Evolutionary conservation across 805 yeast genomes (phyloP), one percentile per base, ranked within the genome.

Genomic region (Schizosaccharomyces lindneri): DNA sequence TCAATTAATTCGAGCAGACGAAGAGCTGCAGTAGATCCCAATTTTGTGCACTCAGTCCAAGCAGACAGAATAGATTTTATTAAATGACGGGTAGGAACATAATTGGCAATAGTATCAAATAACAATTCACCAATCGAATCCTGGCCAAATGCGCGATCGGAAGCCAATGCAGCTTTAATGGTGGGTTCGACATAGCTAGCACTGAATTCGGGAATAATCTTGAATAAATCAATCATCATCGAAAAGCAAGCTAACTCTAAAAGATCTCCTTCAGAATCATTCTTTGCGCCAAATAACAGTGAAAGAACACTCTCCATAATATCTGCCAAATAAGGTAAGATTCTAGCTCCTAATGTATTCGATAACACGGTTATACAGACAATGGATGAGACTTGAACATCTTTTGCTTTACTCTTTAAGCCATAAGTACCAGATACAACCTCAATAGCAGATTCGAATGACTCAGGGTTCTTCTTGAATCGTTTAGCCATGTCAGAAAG

Each of bases 151-250:
- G 43, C 27, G 6, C 63, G 46, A 3, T 63, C 64, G 5, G 67
- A 65, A 29, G 64, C 60, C 57, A 74, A 67, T 36, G 85, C 73
- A 4, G 82, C 75, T 59, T 74, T 73, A 61, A 89, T 72, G 55
- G 87, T 78, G 43, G 81, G 81, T 61, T 76, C 78, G 67, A 87
- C 73, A 66, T 81, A 82, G 3, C 90, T 81, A 55, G 80, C 74
- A 72, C 90, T 78, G 69, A 90, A 90, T 11, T 85, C 83, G 43
- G 98, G 97, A 65, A 93, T 82, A 66, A 86, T 81, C 71, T 83
- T 86, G 60, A 89, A 74, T 67, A 87, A 75, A 55, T 88, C 79
- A 5, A 95, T 81, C 62, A 86, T 76, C 57, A 90, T 74, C 43
- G 87, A 78, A 63, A 87, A 72, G 17, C 83, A 77, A 0, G 97